Evolutionary conservation across 2,329 filamentous ascomycete genomes (phyloP).

Genomic region (Fusarium sp.): DNA sequence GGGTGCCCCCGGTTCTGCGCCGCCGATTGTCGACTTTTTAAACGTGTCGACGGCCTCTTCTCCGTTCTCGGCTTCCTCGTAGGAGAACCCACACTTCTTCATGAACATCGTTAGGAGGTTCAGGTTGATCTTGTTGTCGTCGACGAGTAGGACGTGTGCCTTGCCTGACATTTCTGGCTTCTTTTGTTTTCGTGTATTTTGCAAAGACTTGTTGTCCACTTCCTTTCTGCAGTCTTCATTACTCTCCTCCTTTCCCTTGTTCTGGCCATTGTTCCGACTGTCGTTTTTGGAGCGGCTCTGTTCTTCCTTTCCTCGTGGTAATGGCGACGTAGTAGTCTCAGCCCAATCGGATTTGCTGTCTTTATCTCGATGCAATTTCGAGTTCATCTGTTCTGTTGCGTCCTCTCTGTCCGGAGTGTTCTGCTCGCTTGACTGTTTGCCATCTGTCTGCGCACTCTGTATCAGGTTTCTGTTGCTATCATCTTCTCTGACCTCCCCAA

Average conservation of each 20-base stretch:
- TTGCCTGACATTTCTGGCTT: not conserved
- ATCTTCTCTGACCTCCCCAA: not conserved
- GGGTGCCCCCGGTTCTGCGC: not conserved
- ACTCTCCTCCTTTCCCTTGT: not conserved
- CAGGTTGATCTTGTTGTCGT: conserved; percentile 56
- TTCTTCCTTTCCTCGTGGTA: not conserved
- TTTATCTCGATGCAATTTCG: not conserved
- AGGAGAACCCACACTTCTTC: conserved; percentile 52
- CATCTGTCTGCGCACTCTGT: not conserved
- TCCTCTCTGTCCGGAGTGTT: not conserved
- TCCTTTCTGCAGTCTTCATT: not conserved
- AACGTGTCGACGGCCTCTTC: conserved; percentile 58
- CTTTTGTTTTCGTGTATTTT: not conserved
- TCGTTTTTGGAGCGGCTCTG: not conserved
- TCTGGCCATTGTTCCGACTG: too few relatives aligned
- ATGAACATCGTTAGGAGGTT: conserved; percentile 54
- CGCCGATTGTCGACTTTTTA: conserved; percentile 40
- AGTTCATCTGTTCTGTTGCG: not conserved
- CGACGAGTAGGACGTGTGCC: conserved; percentile 50
- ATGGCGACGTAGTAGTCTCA: not conserved
- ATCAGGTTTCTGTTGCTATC: not conserved
- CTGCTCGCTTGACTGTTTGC: not conserved
- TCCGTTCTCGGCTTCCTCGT: conserved; percentile 57
- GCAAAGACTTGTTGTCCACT: not conserved
- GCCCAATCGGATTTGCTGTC: not conserved